Base-by-base conservation (phyloP, 768 basidiomycete species). In the Rhizopogon rudus region DNA sequence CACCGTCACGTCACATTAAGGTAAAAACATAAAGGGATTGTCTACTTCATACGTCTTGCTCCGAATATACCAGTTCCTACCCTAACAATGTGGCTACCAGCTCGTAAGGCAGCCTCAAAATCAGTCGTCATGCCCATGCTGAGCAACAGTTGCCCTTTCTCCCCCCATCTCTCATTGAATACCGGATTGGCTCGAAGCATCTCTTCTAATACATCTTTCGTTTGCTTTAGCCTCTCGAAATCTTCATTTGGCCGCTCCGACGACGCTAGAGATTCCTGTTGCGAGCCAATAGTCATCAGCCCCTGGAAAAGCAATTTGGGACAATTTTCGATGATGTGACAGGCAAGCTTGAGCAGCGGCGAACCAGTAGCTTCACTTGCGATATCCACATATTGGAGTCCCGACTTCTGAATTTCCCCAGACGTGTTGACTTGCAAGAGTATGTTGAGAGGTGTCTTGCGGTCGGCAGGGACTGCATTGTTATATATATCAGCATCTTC, bases 51-150 rank as follows among this genome's bases (percentile, higher is more conserved):
- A 39, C 76, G 75, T 56, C 94, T 74, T 53, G 78, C 71, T 0
- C 94, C 94, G 65, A 96, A 96, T 42, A 98, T 93, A 16, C 86
- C 84, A 3, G 91, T 93, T 2, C 96, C 96, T 5, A 98, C 93
- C 45, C 97, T 72, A 1, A 98, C 94, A 44, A 93, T 82, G 63
- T 91, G 86, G 62, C 91, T 89, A 1, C 94, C 96, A 12, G 84
- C 83, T 67, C 76, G 80, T 48, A 98, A 70, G 4, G 96, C 97
- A 29, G 85, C 82, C 67, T 88, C 91, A 64, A 93, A 98, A 64
- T 98, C 96, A 58, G 86, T 87, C 50, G 93, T 95, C 96, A 98
- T 98, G 6, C 96, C 96, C 94, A 97, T 98, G 55, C 91, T 93
- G 67, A 93, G 64, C 62, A 86, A 28, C 51, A 93, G 66, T 57